Base-by-base conservation (phyloP, 345 rosid genomes). In the Hibiscus mutabilis region DNA sequence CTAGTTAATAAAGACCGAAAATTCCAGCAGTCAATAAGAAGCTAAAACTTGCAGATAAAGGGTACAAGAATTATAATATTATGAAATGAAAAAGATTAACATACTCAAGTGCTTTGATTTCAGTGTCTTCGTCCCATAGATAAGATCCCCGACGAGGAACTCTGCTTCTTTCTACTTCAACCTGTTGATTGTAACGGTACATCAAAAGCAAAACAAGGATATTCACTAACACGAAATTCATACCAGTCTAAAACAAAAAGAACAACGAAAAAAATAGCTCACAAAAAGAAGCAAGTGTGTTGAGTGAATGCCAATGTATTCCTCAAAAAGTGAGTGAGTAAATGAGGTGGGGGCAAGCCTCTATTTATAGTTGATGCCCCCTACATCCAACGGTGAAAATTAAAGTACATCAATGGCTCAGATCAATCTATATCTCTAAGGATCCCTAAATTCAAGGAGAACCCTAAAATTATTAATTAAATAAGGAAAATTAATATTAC, bases 51-150 rank as follows among this genome's bases (percentile, higher is more conserved):
- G 60, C 37, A 55, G 65, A 5, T 42, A 42, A 56, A 68, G 19
- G 4, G 9, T 59, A 52, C 21, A 60, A 8, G 33, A 40, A 47
- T 2, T 16, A 3, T 4, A 27, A 67, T 25, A 19, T 27, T 27
- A 49, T 27, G n/a, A 67, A 67, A 13, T 21, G 18, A 56, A 53
- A 47, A 44, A 21, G 60, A 75, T 51, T 12, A 42, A 79, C 94
- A 57, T 89, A 95, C 99, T 92, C 99, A 1, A 92, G 98, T 56
- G 86, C 85, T 84, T 86, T 95, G 79, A 95, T 86, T 82, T 95
- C 98, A 49, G 96, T 57, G 63, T 95, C 97, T 78, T 95, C 99
- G 73, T 92, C 98, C 99, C 98, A 95, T 63, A 88, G 83, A 52
- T 91, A 77, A 13, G 88, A 89, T 63, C 89, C 74, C 49, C 93